Conservation (phyloP, 495 filamentous ascomycete species). For the Glonium stellatum region DNA sequence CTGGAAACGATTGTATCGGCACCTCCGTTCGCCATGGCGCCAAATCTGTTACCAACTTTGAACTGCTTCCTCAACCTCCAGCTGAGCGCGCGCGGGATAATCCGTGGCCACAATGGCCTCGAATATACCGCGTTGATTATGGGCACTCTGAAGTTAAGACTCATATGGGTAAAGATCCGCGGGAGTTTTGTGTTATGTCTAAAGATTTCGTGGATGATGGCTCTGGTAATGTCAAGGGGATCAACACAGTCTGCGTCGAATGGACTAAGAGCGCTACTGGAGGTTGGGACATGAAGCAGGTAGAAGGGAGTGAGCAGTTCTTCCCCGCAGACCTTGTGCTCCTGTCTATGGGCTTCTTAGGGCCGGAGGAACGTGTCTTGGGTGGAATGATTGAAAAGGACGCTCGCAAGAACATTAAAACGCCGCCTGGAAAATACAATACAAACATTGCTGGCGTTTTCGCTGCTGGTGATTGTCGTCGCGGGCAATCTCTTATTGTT, state of each 20-base stretch:
- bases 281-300: conserved; percentile 99
- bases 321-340: conserved; percentile 97
- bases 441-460: conserved; percentile 89
- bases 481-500: conserved; percentile 95
- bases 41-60: conserved; percentile 95
- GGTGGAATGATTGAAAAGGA: conserved; percentile 88
- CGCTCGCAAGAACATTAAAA: conserved; percentile 95
- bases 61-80: conserved; percentile 91
- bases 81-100: conserved; percentile 93
- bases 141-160: conserved; percentile 95
- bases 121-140: conserved; percentile 97
- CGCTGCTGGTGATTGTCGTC: conserved; percentile 92
- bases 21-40: conserved; percentile 97
- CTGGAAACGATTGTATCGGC: conserved; percentile 98
- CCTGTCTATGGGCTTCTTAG: conserved; percentile 97
- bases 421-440: conserved; percentile 76
- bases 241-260: conserved; percentile 95
- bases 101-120: conserved; percentile 99
- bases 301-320: conserved; percentile 91
- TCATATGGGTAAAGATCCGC: conserved; percentile 94
- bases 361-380: conserved; percentile 84
- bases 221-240: conserved; percentile 81
- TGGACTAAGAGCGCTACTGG: conserved; percentile 88
- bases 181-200: conserved; percentile 98
- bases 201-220: conserved; percentile 96